A percentile compares a stretch with the other conserved stretches of the same genome.
phyloP scores from a whole-genome alignment of 352 stramenopile species.

The Aphanomyces euteiches region DNA sequence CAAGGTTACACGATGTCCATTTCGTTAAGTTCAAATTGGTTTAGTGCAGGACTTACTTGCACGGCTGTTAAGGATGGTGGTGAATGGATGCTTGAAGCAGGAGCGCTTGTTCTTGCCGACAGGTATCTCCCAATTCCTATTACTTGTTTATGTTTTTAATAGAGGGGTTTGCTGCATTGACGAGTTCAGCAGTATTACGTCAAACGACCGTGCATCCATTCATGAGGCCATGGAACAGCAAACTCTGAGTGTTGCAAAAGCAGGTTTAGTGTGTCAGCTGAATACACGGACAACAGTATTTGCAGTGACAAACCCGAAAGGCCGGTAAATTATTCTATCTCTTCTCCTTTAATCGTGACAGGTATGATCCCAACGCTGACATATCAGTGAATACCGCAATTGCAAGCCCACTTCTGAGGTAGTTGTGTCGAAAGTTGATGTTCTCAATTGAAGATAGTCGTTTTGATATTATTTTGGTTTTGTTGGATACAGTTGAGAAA shows the following conservation, averaged over 20 bases:
- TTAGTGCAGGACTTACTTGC: slow-evolving; percentile 92
- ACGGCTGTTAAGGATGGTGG: slow-evolving; percentile 92
- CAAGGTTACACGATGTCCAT: slow-evolving; percentile 38
- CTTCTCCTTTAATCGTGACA: slow-evolving; percentile 33
- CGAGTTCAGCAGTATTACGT: slow-evolving; percentile 95
- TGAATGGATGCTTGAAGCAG: slow-evolving; percentile 96
- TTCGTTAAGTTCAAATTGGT: not conserved
- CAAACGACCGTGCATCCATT: slow-evolving; percentile 91
- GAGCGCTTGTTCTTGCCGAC: slow-evolving; percentile 90
- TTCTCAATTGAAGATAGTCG: slow-evolving; percentile 37
- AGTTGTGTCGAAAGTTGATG: slow-evolving; percentile 12
- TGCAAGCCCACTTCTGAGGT: slow-evolving; percentile 90
- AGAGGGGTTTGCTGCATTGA: slow-evolving; percentile 96
- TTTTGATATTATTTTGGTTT: slow-evolving; percentile 97
- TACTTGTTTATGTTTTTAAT: not conserved
- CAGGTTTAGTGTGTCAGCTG: slow-evolving; percentile 95
- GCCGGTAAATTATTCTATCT: slow-evolving; percentile 44
- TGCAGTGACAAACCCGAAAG: slow-evolving; percentile 93
- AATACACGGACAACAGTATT: slow-evolving; percentile 95
- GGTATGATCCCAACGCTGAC: slow-evolving; percentile 83
- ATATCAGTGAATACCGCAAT: slow-evolving; percentile 95
- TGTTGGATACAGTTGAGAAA: slow-evolving; percentile 86
- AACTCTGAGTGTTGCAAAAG: slow-evolving; percentile 95
- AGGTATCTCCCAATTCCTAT: slow-evolving; percentile 28
- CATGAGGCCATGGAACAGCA: slow-evolving; percentile 99